These are phyloP conservation scores for Chaetoscypha palmicola DNA, from an alignment of 2,329 filamentous ascomycete genomes.

Conservation along the genomic window DNA sequence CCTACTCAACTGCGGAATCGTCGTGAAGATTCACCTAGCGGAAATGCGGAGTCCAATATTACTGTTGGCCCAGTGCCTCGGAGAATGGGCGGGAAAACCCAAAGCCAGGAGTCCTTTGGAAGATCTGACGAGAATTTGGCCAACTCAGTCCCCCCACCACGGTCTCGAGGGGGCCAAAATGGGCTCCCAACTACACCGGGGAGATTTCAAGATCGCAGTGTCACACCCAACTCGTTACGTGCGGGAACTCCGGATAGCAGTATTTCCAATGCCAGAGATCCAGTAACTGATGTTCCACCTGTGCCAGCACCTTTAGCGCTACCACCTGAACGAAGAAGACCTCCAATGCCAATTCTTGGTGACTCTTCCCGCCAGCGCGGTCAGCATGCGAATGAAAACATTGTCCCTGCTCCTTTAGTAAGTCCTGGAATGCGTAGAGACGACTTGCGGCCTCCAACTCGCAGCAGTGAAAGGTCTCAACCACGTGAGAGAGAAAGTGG, in stretches of 20 bases:
- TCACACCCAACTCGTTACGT: constrained; percentile 27
- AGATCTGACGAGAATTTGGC: constrained; percentile 27
- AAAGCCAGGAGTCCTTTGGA: constrained; percentile 30
- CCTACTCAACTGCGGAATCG: constrained; percentile 19
- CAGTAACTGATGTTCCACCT: constrained; percentile 22
- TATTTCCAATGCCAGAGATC: constrained; percentile 19
- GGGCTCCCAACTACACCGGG: constrained; percentile 23
- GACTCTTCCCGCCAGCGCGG: constrained; percentile 27
- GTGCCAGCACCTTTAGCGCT: constrained; percentile 26
- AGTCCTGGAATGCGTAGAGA: constrained; percentile 32
- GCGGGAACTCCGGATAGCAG: constrained; percentile 25
- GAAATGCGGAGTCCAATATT: constrained; percentile 23
- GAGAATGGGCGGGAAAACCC: constrained; percentile 25
- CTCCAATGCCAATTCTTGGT: constrained; percentile 27
- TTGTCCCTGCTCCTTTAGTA: constrained; percentile 32
- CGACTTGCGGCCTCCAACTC: constrained; percentile 29
- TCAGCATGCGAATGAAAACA: constrained; percentile 23
- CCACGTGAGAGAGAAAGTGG: constrained; percentile 16
- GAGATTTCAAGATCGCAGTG: constrained; percentile 29
- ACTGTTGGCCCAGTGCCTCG: constrained; percentile 23
- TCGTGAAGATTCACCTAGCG: constrained; percentile 26
- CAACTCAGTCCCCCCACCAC: constrained; percentile 16
- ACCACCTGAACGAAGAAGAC: constrained; percentile 30
- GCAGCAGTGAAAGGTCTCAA: constrained; percentile 28
- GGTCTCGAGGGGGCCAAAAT: constrained; percentile 28